Percentiles rank a stretch among this genome's conserved stretches.
Evolutionary conservation across 2,329 filamentous ascomycete species (phyloP).

Genomic region (Alternaria angustiovoidea): DNA sequence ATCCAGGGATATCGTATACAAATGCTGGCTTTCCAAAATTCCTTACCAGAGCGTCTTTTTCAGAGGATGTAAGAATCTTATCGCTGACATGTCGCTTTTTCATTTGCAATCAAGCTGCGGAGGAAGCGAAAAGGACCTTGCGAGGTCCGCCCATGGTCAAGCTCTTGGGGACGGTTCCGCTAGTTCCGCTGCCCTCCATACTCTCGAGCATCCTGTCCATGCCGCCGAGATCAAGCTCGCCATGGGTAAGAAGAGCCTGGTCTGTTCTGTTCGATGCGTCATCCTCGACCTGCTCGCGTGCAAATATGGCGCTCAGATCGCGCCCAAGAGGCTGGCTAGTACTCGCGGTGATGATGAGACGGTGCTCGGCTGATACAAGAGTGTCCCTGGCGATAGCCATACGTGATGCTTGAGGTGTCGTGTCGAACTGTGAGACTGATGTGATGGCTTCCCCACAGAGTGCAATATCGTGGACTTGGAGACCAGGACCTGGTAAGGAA

Average conservation of each 20-base stretch:
- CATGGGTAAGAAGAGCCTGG: conserved; percentile 54
- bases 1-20: conserved; percentile 8
- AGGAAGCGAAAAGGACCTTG: conserved; percentile 48
- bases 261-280: conserved; percentile 46
- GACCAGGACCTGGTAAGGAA: conserved; percentile 52
- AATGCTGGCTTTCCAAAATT: neutral
- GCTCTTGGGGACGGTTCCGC: conserved; percentile 29
- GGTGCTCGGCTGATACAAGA: conserved; percentile 55
- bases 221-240: conserved; percentile 58
- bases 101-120: conserved; percentile 27
- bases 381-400: conserved; percentile 56
- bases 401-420: conserved; percentile 49
- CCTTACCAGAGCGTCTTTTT: neutral
- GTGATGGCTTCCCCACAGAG: conserved; percentile 55
- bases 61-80: neutral
- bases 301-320: conserved; percentile 39
- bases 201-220: conserved; percentile 56
- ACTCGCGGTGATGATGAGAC: conserved; percentile 53
- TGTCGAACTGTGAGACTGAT: conserved; percentile 55
- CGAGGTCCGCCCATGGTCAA: conserved; percentile 43
- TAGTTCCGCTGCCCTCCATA: conserved; percentile 41
- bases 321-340: conserved; percentile 43
- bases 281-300: conserved; percentile 41
- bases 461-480: conserved; percentile 54
- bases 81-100: neutral